These are phyloP conservation scores for Lichtheimia hyalospora DNA, from an alignment of 371 early-diverging fungal species.

Conservation along the genomic window DNA sequence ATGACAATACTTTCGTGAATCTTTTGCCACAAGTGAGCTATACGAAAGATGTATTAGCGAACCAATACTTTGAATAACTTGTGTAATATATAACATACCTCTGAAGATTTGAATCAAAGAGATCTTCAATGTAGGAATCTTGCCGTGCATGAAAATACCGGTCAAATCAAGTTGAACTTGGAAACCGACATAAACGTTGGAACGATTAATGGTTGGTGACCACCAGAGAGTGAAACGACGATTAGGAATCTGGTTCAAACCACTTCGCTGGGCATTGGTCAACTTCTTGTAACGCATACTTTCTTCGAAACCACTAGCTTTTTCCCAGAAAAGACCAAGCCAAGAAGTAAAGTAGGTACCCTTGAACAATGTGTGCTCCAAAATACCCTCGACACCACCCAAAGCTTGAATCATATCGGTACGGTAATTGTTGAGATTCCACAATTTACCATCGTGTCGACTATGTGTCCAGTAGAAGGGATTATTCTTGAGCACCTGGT, in stretches of 20 bases:
- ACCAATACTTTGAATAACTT: neutral
- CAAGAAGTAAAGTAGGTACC: slow-evolving; percentile 97
- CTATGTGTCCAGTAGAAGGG: slow-evolving; percentile 96
- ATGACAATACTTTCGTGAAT: slow-evolving; percentile 96
- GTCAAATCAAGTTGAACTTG: slow-evolving; percentile 98
- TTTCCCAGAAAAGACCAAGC: slow-evolving; percentile 99
- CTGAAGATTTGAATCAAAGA: slow-evolving; percentile 99
- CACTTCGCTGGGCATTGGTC: slow-evolving; percentile 98
- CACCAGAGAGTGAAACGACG: slow-evolving; percentile 99
- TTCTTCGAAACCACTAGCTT: slow-evolving; percentile 45
- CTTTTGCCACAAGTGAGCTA: slow-evolving; percentile 98
- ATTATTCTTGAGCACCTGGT: slow-evolving; percentile 92
- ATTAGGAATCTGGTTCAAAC: slow-evolving; percentile 99
- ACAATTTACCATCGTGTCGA: slow-evolving; percentile 97
- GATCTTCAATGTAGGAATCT: slow-evolving; percentile 99
- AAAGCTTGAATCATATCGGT: slow-evolving; percentile 98
- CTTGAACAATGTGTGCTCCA: slow-evolving; percentile 98
- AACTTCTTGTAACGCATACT: slow-evolving; percentile 84
- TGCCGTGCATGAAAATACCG: slow-evolving; percentile 99
- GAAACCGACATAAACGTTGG: slow-evolving; percentile 99
- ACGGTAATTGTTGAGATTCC: slow-evolving; percentile 96
- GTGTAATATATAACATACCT: slow-evolving; percentile 12
- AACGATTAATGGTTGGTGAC: slow-evolving; percentile 97
- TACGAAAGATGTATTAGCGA: neutral
- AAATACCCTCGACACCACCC: slow-evolving; percentile 98